Base-by-base conservation (phyloP, 768 basidiomycete genomes). In the Amylocystis lapponica region DNA sequence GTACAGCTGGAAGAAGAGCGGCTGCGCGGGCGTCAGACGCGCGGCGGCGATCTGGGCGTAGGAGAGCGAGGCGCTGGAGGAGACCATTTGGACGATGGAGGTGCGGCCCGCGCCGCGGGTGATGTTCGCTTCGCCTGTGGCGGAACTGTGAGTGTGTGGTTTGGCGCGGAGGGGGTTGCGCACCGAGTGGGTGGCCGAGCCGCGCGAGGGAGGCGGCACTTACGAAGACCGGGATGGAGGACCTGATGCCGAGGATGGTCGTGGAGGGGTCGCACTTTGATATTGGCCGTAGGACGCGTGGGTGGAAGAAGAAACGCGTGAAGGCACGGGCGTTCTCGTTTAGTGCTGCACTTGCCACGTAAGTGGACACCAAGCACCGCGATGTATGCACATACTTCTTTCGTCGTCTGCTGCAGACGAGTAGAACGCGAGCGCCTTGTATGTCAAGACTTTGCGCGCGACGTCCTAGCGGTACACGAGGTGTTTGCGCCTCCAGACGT, bases 371-470 rank as follows among this genome's bases (percentile, higher is more conserved):
- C 14, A 31, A 11, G 6, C 22, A 30, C 41, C 26, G 27, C 36
- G 34, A 22, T 30, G 7, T 33, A 21, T 17, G n/a, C 11, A 67
- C 79, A 43, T 61, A 91, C 90, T 68, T 52, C 83, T 75, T 56
- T 86, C 82, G 55, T 94, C 91, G 56, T 96, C 93, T 1, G 89
- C 72, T 8, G 88, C 86, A 20, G 90, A 91, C 5, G 79, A 75
- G 62, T 93, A 93, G 62, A 92, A 93, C 3, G 89, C 81, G 55
- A 79, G 70, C 1, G 88, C 88, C 51, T 81, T 86, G 55, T 79
- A 71, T 4, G 81, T 77, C 45, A 96, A 70, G 3, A 86, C 69
- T 41, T 78, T 73, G 55, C 74, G 77, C 9, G 92, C 92, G 19
- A 87, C 75, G 20, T 71, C 69, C 87, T 89, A 46, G 34, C n/a